Evolutionary conservation across 768 basidiomycete genomes (phyloP), one percentile per base, ranked within the genome.

Genomic region (Tulasnella sp.): DNA sequence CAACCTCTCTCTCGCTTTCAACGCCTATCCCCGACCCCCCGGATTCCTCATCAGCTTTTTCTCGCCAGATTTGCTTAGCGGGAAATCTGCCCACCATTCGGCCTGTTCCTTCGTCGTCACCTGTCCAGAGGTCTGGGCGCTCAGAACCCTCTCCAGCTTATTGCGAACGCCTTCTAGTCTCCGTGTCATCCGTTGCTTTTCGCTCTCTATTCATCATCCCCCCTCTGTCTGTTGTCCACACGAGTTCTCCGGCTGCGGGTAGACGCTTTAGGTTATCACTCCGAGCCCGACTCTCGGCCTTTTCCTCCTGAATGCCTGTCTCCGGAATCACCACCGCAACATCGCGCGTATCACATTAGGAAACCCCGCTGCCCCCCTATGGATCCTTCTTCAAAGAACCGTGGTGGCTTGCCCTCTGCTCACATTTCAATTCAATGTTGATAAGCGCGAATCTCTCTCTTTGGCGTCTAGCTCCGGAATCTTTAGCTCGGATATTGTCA

Each of bases 131-230:
- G 8, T 12, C 64, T 37, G 64, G 64, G 64, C 64, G 64, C 64
- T 34, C 34, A 37, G 64, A 69, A 69, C 34, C 64, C 34, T 24
- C 34, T 37, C 28, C 34, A 28, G 64, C 64, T 69, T 31, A 69
- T 69, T 69, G 64, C 64, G 64, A 69, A 31, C 18, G 4, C n/a
- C 64, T 69, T 69, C 64, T 69, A 69, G 64, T 69, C 64, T 69
- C 64, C 64, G 64, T 69, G 31, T 34, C 64, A 37, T 18, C 64
- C 64, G 64, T 69, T 54, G 54, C 54, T 24, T 22, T n/a, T 24
- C 12, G 42, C 42, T 42, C 11, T 8, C 54, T 1, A 46, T 46
- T 46, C 46, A 46, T 37, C 2, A 2, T 2, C 6, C 37, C 37
- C 37, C 46, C 46, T 46, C 46, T 46, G 16, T 46, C 44, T 46